Conservation (phyloP, 805 yeast genomes). For the Lipomyces yamanashiensis region DNA sequence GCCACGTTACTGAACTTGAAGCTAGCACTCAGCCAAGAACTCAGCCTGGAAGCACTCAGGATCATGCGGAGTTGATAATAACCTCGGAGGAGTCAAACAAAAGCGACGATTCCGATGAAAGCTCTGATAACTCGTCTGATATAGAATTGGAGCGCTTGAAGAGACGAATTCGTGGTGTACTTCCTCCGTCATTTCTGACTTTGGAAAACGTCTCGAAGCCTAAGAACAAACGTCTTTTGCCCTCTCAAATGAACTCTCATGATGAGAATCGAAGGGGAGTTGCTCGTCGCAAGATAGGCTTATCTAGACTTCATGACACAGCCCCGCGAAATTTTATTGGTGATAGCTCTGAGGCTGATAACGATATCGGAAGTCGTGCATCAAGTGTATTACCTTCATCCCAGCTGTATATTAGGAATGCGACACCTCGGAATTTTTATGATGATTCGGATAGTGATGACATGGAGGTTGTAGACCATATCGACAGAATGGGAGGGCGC, state of each 20-base stretch:
- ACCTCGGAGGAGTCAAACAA: background rate
- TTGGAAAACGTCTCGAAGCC: conserved; percentile 24
- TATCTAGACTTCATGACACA: conserved; percentile 4
- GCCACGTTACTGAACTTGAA: background rate
- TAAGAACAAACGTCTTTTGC: background rate
- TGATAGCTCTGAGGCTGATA: conserved; percentile 28
- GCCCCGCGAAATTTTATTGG: conserved; percentile 12
- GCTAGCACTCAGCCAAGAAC: background rate
- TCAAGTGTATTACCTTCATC: conserved; percentile 5
- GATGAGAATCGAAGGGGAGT: conserved; percentile 31
- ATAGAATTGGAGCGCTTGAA: conserved; percentile 35
- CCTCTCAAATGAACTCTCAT: background rate
- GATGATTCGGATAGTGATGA: conserved; percentile 10
- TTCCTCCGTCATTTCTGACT: conserved; percentile 41
- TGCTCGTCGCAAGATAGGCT: conserved; percentile 33
- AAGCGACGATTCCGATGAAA: conserved; percentile 7
- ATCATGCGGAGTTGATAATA: too few species aligned
- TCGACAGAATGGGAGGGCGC: conserved; percentile 25
- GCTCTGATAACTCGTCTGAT: conserved; percentile 13
- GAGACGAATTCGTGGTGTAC: conserved; percentile 38
- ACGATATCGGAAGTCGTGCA: conserved; percentile 8
- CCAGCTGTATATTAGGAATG: background rate
- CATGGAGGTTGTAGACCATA: conserved; percentile 21
- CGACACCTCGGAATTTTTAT: background rate
- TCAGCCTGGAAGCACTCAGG: background rate